phyloP scores from a whole-genome alignment of 1,139 yeast species.

The Nakaseomyces sp. region DNA sequence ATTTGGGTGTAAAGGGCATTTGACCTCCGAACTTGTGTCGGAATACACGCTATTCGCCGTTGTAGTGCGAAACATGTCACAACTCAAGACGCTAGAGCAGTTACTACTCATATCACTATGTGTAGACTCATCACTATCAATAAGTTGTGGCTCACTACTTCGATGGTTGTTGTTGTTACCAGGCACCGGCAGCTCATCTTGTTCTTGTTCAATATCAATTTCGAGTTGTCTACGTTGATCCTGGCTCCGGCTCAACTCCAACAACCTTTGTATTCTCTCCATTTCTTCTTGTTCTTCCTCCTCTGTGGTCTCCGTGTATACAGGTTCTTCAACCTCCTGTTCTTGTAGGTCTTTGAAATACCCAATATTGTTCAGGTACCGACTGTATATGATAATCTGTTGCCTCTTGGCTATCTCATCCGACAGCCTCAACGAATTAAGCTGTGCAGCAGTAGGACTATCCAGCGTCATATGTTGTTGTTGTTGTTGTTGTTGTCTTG shows the following conservation, averaged over 20 bases:
- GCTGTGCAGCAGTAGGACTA: not conserved
- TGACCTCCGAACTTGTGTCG: not conserved
- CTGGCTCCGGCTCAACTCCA: not conserved
- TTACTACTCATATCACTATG: not conserved
- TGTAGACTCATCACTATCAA: not conserved
- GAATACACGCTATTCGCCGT: not conserved
- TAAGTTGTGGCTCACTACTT: not conserved
- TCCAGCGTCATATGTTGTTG: not conserved
- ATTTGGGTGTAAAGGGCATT: not conserved
- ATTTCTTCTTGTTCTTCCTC: not conserved
- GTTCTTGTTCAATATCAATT: too few species aligned
- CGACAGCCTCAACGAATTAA: not conserved
- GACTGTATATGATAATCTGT: conserved; percentile 1
- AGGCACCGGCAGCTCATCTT: too few species aligned
- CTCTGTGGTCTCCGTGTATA: conserved; percentile 1
- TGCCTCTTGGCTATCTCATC: conserved; percentile 5
- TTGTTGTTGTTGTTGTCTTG: not conserved
- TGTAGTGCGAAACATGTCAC: not conserved
- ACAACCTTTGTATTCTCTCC: not conserved
- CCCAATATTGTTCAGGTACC: conserved; percentile 2
- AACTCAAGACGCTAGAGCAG: not conserved
- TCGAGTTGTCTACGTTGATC: too few species aligned
- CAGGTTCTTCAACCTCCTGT: not conserved
- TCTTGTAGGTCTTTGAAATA: not conserved
- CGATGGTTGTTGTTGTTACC: too few species aligned